phyloP scores from a whole-genome alignment of 306 rosid genomes.

The Cucumis cinereus region DNA sequence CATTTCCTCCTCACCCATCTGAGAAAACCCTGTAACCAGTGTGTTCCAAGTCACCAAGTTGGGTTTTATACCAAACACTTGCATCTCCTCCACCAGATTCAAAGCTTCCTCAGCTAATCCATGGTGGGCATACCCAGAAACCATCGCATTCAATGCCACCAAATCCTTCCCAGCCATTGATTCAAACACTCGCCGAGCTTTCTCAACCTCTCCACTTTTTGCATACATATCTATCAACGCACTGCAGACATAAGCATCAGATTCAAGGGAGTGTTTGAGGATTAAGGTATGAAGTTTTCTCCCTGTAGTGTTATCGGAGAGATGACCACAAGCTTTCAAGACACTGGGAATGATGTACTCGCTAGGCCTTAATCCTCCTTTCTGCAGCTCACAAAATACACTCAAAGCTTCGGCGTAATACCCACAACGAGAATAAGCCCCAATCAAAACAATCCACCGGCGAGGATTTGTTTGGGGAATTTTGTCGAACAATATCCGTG shows the following conservation, averaged over 20 bases:
- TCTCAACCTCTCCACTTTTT: constrained; percentile 36
- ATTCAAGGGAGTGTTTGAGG: constrained; percentile 41
- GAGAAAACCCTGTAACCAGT: constrained; percentile 65
- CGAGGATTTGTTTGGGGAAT: constrained; percentile 51
- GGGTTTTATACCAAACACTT: constrained; percentile 28
- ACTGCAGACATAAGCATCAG: constrained; percentile 47
- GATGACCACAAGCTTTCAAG: constrained; percentile 71
- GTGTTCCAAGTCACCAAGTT: constrained; percentile 77
- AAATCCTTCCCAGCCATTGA: constrained; percentile 49
- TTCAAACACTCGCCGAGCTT: constrained; percentile 46
- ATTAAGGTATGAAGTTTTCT: constrained; percentile 41
- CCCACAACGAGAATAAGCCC: constrained; percentile 52
- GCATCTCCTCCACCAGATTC: constrained; percentile 41
- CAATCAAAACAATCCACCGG: constrained; percentile 57
- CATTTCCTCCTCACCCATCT: constrained; percentile 43
- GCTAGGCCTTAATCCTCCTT: constrained; percentile 22
- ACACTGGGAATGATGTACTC: constrained; percentile 59
- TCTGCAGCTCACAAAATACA: constrained; percentile 43
- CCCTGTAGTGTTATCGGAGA: constrained; percentile 32
- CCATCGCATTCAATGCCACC: constrained; percentile 72
- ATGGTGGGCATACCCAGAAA: constrained; percentile 53
- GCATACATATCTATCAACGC: constrained; percentile 67
- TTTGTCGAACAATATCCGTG: constrained; percentile 58
- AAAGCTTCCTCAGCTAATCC: constrained; percentile 47
- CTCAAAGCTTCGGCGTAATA: constrained; percentile 34